Percentiles rank a stretch among this genome's conserved stretches.
Evolutionary conservation across 2,329 filamentous ascomycete genomes (phyloP).

Genomic region (Corinectria fuckeliana): DNA sequence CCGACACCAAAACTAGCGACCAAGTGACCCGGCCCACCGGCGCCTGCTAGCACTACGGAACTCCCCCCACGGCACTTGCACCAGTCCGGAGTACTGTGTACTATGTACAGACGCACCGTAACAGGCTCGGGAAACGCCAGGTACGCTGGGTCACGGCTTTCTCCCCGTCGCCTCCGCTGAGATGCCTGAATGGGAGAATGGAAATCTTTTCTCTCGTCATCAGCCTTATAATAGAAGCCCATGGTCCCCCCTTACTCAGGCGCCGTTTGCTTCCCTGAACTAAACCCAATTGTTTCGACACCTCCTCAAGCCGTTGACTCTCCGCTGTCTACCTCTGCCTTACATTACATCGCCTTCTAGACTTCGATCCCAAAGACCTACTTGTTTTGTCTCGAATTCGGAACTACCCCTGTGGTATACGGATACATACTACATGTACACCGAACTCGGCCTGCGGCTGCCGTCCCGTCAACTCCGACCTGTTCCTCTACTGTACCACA

Average conservation of each 20-base stretch:
- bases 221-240: slow-evolving; percentile 38
- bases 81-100: too few relatives aligned
- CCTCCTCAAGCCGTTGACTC: slow-evolving; percentile 1
- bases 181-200: slow-evolving; percentile 30
- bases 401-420: slow-evolving; percentile 9
- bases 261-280: neutral
- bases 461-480: slow-evolving; percentile 23
- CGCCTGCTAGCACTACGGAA: slow-evolving; percentile 13
- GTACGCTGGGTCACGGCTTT: slow-evolving; percentile 32
- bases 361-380: neutral
- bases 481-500: slow-evolving; percentile 12
- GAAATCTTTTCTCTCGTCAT: slow-evolving; percentile 33
- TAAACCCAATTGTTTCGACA: neutral
- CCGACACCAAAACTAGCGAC: neutral
- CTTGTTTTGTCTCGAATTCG: slow-evolving; percentile 7
- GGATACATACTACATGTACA: slow-evolving; percentile 20
- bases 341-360: neutral
- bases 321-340: slow-evolving; percentile 3
- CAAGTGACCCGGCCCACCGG: slow-evolving; percentile 24
- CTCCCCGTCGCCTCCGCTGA: slow-evolving; percentile 37
- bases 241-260: slow-evolving; percentile 19
- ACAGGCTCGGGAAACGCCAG: slow-evolving; percentile 1
- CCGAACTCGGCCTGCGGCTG: slow-evolving; percentile 23
- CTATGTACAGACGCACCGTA: neutral
- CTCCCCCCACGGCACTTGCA: slow-evolving; percentile 24